Conservation (phyloP, 176 grass and related monocot genomes). For the Ensete glaucum region DNA sequence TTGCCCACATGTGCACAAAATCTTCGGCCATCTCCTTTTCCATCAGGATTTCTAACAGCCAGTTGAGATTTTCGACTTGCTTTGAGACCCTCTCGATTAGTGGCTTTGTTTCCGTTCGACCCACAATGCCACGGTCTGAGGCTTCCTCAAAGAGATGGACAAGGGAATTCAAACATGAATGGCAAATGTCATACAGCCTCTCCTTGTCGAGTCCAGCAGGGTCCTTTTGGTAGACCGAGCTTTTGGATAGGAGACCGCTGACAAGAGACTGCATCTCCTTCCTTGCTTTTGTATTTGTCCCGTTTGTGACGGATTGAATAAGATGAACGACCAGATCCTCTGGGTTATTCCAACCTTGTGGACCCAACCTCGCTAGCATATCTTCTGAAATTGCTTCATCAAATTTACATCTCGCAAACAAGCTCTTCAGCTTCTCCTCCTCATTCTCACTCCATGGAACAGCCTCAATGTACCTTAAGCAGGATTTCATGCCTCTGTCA, state of each 20-base stretch:
- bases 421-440: slow-evolving; percentile 63
- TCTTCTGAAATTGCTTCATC: slow-evolving; percentile 46
- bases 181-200: slow-evolving; percentile 52
- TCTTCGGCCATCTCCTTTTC: slow-evolving; percentile 77
- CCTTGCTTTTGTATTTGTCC: slow-evolving; percentile 47
- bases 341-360: slow-evolving; percentile 23
- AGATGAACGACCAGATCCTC: slow-evolving; percentile 48
- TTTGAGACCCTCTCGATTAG: slow-evolving; percentile 55
- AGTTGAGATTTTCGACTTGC: slow-evolving; percentile 76
- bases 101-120: slow-evolving; percentile 27
- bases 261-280: slow-evolving; percentile 89
- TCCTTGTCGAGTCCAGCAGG: slow-evolving; percentile 47
- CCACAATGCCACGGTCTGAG: neutral
- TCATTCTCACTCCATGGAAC: slow-evolving; percentile 79
- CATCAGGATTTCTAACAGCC: slow-evolving; percentile 73
- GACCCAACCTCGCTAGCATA: slow-evolving; percentile 51
- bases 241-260: slow-evolving; percentile 66
- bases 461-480: slow-evolving; percentile 75
- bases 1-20: slow-evolving; percentile 64
- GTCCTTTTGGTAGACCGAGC: slow-evolving; percentile 83
- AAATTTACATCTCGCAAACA: slow-evolving; percentile 52
- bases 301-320: slow-evolving; percentile 55
- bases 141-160: slow-evolving; percentile 49
- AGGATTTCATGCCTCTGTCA: slow-evolving; percentile 65
- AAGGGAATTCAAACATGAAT: slow-evolving; percentile 47